Conservation (phyloP, 148 eudicot genomes). For the Rhododendron williamsianum region DNA sequence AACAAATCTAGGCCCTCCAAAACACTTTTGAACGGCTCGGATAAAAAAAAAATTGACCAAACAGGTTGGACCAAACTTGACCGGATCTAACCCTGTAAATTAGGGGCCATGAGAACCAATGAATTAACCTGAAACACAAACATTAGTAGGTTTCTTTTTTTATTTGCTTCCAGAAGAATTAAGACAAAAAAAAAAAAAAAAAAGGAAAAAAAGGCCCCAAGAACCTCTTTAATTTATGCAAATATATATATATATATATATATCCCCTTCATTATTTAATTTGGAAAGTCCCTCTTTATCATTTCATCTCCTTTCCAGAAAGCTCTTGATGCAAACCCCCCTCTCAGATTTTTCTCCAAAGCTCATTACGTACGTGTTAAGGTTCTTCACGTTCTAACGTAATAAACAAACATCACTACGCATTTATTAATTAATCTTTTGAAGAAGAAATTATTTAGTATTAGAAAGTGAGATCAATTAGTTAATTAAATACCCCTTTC, state of each 20-base stretch:
- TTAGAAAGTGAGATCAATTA: neutral
- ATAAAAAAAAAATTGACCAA: no score
- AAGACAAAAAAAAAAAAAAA: neutral
- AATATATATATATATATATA: neutral
- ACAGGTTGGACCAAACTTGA: no score
- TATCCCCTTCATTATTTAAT: neutral
- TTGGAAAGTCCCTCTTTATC: neutral
- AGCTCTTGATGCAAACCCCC: conserved; percentile 1
- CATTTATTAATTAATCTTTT: neutral
- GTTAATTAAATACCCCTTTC: neutral
- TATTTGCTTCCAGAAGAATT: neutral
- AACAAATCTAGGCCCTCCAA: no score
- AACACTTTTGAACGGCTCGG: no score
- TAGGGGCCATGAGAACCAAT: neutral
- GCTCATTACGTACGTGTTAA: neutral
- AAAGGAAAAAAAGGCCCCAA: neutral
- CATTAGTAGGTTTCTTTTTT: neutral
- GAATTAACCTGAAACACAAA: neutral
- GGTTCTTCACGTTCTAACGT: neutral
- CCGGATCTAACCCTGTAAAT: no score
- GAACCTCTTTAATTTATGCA: neutral
- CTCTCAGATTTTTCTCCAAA: neutral
- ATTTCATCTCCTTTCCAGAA: neutral
- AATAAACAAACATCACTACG: neutral
- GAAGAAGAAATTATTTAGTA: neutral